phyloP scores from a whole-genome alignment of 257 asterid genomes.

The Mentha longifolia region DNA sequence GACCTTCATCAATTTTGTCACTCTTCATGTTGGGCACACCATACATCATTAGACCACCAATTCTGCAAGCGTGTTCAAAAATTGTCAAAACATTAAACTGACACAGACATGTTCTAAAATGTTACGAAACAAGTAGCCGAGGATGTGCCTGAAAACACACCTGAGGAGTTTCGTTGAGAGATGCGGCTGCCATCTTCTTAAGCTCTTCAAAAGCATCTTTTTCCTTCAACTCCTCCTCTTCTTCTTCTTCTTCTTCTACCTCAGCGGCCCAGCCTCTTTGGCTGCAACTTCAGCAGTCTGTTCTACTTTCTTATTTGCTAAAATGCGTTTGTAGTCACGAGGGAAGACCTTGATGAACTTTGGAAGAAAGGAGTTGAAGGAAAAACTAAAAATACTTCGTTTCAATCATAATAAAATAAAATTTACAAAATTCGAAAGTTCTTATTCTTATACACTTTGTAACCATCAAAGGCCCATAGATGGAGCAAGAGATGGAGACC shows the following conservation, averaged over 20 bases:
- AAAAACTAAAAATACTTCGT: no score
- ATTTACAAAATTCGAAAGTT: no score
- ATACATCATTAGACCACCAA: conserved; percentile 99
- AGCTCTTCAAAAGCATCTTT: conserved; percentile 97
- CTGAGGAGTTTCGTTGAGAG: conserved; percentile 46
- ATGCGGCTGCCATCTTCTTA: conserved; percentile 72
- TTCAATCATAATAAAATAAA: no score
- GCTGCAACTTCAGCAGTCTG: conserved; percentile 52
- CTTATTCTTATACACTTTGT: no score
- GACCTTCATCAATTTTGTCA: conserved; percentile 82
- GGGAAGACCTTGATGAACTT: conserved; percentile 93
- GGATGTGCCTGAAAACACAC: conserved; percentile 34
- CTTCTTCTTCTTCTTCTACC: conserved; percentile 68
- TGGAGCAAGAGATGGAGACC: no score
- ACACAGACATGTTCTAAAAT: not conserved
- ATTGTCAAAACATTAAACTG: conserved; percentile 46
- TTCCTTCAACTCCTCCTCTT: conserved; percentile 58
- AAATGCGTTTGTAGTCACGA: conserved; percentile 83
- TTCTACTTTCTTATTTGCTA: conserved; percentile 69
- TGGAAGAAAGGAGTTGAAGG: conserved; percentile 71
- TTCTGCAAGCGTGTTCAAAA: conserved; percentile 93
- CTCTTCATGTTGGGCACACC: conserved; percentile 99
- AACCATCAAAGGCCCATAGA: no score
- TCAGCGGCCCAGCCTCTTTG: conserved; percentile 70
- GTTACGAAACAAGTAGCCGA: not conserved